phyloP scores from a whole-genome alignment of 768 basidiomycete genomes.

The Saitozyma sp. region DNA sequence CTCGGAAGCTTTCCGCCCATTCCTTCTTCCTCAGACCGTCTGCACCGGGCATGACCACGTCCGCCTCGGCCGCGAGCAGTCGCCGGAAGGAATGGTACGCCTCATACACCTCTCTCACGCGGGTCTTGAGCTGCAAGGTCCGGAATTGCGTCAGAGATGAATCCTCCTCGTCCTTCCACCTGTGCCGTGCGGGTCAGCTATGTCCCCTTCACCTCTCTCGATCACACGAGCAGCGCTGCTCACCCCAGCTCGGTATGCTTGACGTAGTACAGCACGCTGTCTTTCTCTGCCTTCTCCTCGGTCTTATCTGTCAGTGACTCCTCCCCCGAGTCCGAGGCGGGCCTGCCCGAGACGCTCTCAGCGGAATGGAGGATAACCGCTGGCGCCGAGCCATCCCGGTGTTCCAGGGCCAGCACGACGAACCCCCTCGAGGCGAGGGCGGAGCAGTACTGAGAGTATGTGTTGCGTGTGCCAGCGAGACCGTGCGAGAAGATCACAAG shows the following conservation, averaged over 20 bases:
- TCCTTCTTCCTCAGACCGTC: constrained; percentile 50
- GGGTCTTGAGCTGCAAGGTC: constrained; percentile 67
- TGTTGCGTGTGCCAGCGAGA: constrained; percentile 69
- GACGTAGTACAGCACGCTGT: constrained; percentile 58
- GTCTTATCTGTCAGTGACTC: not conserved
- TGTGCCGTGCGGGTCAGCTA: constrained; percentile 10
- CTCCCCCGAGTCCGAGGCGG: no score
- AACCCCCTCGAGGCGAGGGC: constrained; percentile 74
- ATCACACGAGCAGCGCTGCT: constrained; percentile 10
- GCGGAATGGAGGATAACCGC: constrained; percentile 55
- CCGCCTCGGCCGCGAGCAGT: constrained; percentile 56
- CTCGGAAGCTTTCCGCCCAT: constrained; percentile 31
- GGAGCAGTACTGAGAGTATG: constrained; percentile 74
- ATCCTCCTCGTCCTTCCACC: constrained; percentile 27
- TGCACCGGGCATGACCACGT: constrained; percentile 36
- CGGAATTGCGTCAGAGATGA: constrained; percentile 59
- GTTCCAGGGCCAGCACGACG: constrained; percentile 79
- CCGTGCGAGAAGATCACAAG: constrained; percentile 84
- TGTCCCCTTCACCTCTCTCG: no score
- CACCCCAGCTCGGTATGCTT: constrained; percentile 60
- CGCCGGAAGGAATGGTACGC: constrained; percentile 62
- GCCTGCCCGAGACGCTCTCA: not conserved
- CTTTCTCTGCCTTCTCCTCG: constrained; percentile 15
- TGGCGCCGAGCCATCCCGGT: constrained; percentile 76
- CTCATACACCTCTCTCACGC: constrained; percentile 68